A percentile compares a stretch with the other conserved stretches of the same genome.
phyloP scores from a whole-genome alignment of 83 land plant species.

The Diphasiastrum complanatum region DNA sequence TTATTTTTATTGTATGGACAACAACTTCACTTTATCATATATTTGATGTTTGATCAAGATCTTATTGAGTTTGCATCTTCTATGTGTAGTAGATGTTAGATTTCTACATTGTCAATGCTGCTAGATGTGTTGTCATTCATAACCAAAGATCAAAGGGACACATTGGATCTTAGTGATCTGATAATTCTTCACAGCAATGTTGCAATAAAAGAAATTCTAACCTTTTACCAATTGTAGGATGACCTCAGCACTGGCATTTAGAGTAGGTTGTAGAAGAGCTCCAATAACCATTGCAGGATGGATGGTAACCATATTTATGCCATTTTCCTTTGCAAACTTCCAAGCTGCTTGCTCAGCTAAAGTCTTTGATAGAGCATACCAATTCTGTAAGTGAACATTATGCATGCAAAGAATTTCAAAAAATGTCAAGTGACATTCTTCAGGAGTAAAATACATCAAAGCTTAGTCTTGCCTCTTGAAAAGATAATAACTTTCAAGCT shows the following conservation, averaged over 20 bases:
- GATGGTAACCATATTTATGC: slow-evolving; percentile 44
- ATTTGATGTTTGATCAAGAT: too few relatives aligned
- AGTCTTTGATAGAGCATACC: slow-evolving; percentile 51
- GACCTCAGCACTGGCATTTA: slow-evolving; percentile 53
- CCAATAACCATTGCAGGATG: slow-evolving; percentile 66
- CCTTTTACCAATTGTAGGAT: slow-evolving; percentile 52
- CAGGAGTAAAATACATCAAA: not conserved
- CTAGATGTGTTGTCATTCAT: too few relatives aligned
- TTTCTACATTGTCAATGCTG: too few relatives aligned
- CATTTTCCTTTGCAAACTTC: slow-evolving; percentile 53
- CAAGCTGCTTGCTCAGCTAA: slow-evolving; percentile 65
- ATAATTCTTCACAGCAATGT: too few relatives aligned
- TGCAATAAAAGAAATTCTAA: too few relatives aligned
- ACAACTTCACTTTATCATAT: too few relatives aligned
- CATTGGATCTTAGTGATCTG: too few relatives aligned
- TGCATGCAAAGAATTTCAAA: not conserved
- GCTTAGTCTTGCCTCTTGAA: not conserved
- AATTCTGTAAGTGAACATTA: slow-evolving; percentile 26
- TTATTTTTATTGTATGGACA: too few relatives aligned
- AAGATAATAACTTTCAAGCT: not conserved
- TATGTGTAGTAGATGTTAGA: too few relatives aligned
- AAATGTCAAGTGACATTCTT: not conserved
- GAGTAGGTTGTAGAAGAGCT: slow-evolving; percentile 59
- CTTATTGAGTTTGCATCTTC: too few relatives aligned
- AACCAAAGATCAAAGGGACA: too few relatives aligned